Percentiles rank a stretch among this genome's conserved stretches.
phyloP scores from a whole-genome alignment of 1,284 basidiomycete genomes.

The Ganoderma sinense region DNA sequence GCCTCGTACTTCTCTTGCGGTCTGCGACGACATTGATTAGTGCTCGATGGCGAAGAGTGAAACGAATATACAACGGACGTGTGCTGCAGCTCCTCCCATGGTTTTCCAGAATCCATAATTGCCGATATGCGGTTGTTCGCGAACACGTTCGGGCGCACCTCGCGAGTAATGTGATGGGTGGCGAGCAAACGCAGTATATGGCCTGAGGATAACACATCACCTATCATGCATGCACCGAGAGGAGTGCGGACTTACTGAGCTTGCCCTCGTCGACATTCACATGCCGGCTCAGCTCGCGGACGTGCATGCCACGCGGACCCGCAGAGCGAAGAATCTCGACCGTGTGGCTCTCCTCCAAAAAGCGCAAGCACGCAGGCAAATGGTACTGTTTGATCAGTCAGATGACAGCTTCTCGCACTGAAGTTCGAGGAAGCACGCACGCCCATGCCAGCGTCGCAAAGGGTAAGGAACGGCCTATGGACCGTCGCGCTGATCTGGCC shows the following conservation, averaged over 20 bases:
- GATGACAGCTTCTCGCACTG: not conserved
- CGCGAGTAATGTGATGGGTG: conserved; percentile 73
- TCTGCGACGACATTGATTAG: conserved; percentile 38
- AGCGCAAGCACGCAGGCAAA: conserved; percentile 71
- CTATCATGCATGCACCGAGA: conserved; percentile 3
- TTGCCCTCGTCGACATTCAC: conserved; percentile 52
- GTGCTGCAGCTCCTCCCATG: conserved; percentile 42
- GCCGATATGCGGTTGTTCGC: conserved; percentile 71
- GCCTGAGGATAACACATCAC: conserved; percentile 43
- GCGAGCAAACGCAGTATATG: conserved; percentile 74
- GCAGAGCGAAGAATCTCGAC: conserved; percentile 72
- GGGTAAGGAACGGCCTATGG: conserved; percentile 68
- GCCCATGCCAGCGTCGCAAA: conserved; percentile 73
- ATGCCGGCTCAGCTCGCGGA: conserved; percentile 55
- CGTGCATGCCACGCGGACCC: conserved; percentile 62
- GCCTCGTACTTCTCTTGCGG: conserved; percentile 66
- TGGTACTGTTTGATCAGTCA: conserved; percentile 58
- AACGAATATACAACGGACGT: conserved; percentile 36
- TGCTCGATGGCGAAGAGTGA: conserved; percentile 36
- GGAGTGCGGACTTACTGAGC: conserved; percentile 47
- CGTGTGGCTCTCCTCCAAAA: conserved; percentile 71
- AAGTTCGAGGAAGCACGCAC: conserved; percentile 46
- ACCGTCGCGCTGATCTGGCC: conserved; percentile 69
- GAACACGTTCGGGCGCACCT: conserved; percentile 71
- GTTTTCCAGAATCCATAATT: conserved; percentile 70